A percentile compares a stretch with the other conserved stretches of the same genome.
phyloP scores from a whole-genome alignment of 1,284 basidiomycete species.

The Sanghuangporus sanghuang region DNA sequence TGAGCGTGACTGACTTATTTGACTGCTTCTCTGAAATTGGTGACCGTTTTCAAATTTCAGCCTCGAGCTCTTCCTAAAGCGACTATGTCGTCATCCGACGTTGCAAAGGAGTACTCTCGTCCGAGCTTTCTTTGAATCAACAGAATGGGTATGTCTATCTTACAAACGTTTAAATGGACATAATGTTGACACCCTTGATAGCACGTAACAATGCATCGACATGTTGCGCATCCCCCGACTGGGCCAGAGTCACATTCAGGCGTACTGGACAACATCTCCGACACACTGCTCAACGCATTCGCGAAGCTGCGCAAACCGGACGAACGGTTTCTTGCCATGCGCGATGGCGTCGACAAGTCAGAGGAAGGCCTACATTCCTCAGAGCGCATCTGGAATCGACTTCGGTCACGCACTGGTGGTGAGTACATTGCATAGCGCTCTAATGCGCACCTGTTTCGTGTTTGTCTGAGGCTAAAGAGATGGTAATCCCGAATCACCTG shows the following conservation, averaged over 20 bases:
- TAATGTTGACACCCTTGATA: constrained; percentile 28
- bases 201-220: constrained; percentile 95
- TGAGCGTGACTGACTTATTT: constrained; percentile 36
- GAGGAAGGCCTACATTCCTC: constrained; percentile 84
- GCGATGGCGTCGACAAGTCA: constrained; percentile 88
- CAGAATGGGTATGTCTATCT: constrained; percentile 84
- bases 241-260: constrained; percentile 72
- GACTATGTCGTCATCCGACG: constrained; percentile 88
- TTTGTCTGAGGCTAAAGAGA: constrained; percentile 77
- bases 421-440: constrained; percentile 38
- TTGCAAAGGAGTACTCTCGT: constrained; percentile 89
- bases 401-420: constrained; percentile 82
- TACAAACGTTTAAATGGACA: background rate
- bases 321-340: constrained; percentile 89
- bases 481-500: constrained; percentile 62
- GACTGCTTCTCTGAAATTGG: background rate
- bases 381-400: constrained; percentile 76
- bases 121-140: constrained; percentile 90
- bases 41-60: constrained; percentile 35
- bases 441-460: constrained; percentile 26
- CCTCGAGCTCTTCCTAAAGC: constrained; percentile 89
- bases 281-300: constrained; percentile 94
- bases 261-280: constrained; percentile 92
- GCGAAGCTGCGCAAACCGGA: constrained; percentile 95
- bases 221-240: constrained; percentile 80